A percentile compares a stretch with the other conserved stretches of the same genome.
These are phyloP conservation scores for Sideroxylon spinosum DNA, from an alignment of 179 eudicot species.

Conservation along the genomic window DNA sequence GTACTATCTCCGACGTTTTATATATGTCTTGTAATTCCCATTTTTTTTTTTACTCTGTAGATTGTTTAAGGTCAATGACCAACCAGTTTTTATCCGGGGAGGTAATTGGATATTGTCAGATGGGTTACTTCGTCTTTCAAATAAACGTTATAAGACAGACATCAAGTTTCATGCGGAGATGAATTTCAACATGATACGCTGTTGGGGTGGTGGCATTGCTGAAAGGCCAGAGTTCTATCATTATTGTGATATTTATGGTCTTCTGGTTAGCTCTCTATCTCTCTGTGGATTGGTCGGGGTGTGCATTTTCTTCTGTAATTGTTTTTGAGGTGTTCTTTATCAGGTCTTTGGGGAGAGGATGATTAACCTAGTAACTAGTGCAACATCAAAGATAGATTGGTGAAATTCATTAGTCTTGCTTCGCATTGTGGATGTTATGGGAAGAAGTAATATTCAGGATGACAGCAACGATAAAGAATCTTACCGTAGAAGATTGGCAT, in stretches of 20 bases:
- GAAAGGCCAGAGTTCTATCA: conserved; percentile 98
- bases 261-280: conserved; percentile 57
- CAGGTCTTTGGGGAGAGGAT: neutral
- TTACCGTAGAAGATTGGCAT: neutral
- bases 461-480: neutral
- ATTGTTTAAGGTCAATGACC: conserved; percentile 90
- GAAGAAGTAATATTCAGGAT: no score
- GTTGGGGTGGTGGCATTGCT: conserved; percentile 98
- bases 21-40: neutral
- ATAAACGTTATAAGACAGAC: conserved; percentile 83
- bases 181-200: conserved; percentile 98
- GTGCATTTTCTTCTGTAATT: neutral
- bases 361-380: neutral
- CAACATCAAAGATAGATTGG: neutral
- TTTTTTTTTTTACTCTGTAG: conserved; percentile 31
- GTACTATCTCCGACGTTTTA: neutral
- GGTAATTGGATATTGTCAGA: conserved; percentile 99
- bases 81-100: conserved; percentile 92
- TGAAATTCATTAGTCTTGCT: neutral
- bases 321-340: neutral
- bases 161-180: conserved; percentile 96
- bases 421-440: neutral
- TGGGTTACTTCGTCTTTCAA: conserved; percentile 87
- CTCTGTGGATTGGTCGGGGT: neutral
- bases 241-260: conserved; percentile 83